Evolutionary conservation across 345 rosid genomes (phyloP), one percentile per base, ranked within the genome.

Genomic region (Sonneratia alba): DNA sequence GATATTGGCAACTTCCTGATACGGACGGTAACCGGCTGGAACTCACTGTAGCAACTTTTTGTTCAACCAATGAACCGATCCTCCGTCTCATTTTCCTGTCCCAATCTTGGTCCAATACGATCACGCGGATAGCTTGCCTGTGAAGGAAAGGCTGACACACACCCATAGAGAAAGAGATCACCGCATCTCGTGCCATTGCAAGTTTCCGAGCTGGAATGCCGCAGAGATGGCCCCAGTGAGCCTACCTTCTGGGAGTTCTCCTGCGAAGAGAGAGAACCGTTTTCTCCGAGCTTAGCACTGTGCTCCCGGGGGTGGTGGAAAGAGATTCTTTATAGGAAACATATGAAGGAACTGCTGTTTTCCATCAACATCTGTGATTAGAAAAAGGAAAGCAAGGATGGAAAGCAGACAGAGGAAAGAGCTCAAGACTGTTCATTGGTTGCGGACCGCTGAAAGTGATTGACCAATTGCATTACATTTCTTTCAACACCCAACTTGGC

Each of bases 401-500:
- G 16, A 53, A 19, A 53, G 8, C 5, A 16, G 59, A 53, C n/a
- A 16, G 59, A 14, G 56, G 56, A 16, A 49, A 16, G 19, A 18
- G 56, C 56, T 55, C 9, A 21, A 57, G 32, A 62, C 6, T 27
- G 66, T 34, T 27, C 27, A 13, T 27, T 3, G 38, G 18, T 62
- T 8, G 37, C 37, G 69, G 69, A 42, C 48, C 4, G 37, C 5
- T 66, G 69, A 66, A 66, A 40, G 69, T 32, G 69, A 66, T 43
- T 5, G 27, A 66, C 48, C 48, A 18, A 47, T 2, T 66, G n/a
- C 47, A 42, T 16, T 38, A 37, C 47, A 66, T 66, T 48, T 37
- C 69, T 36, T 38, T 66, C 69, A 7, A 3, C 3, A 19, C 69
- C 69, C 69, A 66, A 37, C 69, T 37, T 37, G 49, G 37, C n/a